phyloP scores from a whole-genome alignment of 805 yeast species.

The Candida gorgasii region DNA sequence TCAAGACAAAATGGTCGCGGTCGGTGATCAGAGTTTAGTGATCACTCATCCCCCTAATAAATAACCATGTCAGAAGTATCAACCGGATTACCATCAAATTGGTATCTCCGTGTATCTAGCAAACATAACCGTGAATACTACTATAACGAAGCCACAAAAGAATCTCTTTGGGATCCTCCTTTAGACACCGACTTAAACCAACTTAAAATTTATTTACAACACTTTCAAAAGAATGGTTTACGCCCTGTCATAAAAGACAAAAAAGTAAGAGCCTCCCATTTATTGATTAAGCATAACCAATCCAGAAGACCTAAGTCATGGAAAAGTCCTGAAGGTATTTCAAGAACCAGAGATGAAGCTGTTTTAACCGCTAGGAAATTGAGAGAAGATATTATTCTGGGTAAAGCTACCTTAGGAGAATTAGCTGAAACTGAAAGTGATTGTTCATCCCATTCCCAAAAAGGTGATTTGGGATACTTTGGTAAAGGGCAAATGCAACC shows the following conservation, averaged over 20 bases:
- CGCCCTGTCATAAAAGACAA: constrained; percentile 51
- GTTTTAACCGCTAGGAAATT: constrained; percentile 57
- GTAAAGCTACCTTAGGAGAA: constrained; percentile 65
- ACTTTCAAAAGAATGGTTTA: constrained; percentile 32
- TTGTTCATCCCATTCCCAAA: constrained; percentile 80
- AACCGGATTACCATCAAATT: constrained; percentile 83
- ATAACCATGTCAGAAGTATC: constrained; percentile 13
- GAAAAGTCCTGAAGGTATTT: constrained; percentile 71
- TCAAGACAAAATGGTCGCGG: background rate
- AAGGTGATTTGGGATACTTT: constrained; percentile 91
- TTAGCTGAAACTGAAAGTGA: constrained; percentile 85
- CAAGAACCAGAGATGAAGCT: constrained; percentile 83
- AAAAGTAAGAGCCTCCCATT: constrained; percentile 77
- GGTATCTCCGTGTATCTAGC: constrained; percentile 79
- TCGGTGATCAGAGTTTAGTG: background rate
- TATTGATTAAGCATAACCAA: constrained; percentile 78
- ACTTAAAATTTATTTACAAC: constrained; percentile 57
- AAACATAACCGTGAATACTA: constrained; percentile 85
- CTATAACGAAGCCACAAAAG: constrained; percentile 65
- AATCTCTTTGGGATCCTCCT: constrained; percentile 92
- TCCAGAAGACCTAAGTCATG: constrained; percentile 92
- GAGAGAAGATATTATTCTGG: constrained; percentile 59
- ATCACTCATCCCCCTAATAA: background rate
- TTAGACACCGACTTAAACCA: constrained; percentile 67
- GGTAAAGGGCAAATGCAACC: constrained; percentile 96